A percentile compares a stretch with the other conserved stretches of the same genome.
These are phyloP conservation scores for Termitomyces sp. DNA, from an alignment of 768 basidiomycete species.

Conservation along the genomic window DNA sequence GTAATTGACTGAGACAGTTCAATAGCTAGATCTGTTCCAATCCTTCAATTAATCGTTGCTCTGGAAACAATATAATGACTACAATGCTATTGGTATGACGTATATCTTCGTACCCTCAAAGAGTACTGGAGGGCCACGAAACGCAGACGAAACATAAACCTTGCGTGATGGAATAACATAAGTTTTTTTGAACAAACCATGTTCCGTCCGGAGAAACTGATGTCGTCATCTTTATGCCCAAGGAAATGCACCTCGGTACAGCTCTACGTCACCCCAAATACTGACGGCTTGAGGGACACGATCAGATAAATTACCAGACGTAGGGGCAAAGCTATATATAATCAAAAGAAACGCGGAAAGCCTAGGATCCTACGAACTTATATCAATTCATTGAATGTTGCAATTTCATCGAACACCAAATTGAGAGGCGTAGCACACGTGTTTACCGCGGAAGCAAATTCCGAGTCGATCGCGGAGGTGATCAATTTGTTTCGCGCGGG, in stretches of 20 bases:
- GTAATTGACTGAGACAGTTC: neutral
- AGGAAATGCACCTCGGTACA: too few species aligned
- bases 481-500: neutral
- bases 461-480: neutral
- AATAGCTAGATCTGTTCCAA: constrained; percentile 74
- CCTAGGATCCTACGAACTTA: neutral
- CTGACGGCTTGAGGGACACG: neutral
- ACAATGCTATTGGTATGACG: constrained; percentile 89
- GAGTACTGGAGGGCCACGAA: neutral
- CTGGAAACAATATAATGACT: constrained; percentile 63
- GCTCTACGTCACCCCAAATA: neutral
- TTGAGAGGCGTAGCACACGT: neutral
- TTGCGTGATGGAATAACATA: neutral
- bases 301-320: neutral
- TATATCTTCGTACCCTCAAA: constrained; percentile 17
- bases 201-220: neutral
- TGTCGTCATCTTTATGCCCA: neutral
- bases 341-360: neutral
- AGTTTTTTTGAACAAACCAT: neutral
- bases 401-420: neutral
- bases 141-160: neutral
- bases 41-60: constrained; percentile 69
- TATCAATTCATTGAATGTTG: neutral
- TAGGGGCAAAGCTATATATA: neutral
- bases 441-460: neutral